Percentiles rank a stretch among this genome's conserved stretches.
Conservation (phyloP, 208 protist genomes). For the Wallacemonas sp. region DNA sequence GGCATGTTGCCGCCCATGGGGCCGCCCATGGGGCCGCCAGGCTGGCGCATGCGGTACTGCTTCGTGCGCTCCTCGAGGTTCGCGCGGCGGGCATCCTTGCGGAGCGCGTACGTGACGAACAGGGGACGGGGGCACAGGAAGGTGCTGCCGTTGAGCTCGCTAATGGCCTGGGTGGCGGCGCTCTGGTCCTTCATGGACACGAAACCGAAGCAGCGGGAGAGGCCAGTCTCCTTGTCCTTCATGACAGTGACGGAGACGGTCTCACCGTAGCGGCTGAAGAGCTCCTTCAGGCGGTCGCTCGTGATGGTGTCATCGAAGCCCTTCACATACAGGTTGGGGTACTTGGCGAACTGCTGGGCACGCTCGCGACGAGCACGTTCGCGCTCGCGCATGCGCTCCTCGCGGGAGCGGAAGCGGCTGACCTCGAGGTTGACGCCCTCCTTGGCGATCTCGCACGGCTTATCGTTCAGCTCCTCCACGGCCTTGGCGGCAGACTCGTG, state of each 20-base stretch:
- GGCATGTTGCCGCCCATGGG: constrained; percentile 55
- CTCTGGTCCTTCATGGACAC: constrained; percentile 96
- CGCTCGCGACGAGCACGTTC: constrained; percentile 90
- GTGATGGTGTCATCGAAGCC: constrained; percentile 97
- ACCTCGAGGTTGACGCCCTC: constrained; percentile 93
- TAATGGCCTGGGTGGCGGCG: constrained; percentile 95
- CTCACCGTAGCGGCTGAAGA: constrained; percentile 96
- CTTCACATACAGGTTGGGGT: constrained; percentile 99
- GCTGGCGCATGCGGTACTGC: constrained; percentile 77
- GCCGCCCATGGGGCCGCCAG: constrained; percentile 19
- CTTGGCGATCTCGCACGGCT: constrained; percentile 72
- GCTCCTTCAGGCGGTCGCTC: constrained; percentile 93
- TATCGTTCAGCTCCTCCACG: constrained; percentile 88
- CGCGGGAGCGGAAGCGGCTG: constrained; percentile 95
- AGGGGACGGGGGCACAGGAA: constrained; percentile 95
- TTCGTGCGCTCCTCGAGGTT: constrained; percentile 93
- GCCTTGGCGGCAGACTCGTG: constrained; percentile 92
- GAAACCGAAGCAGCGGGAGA: constrained; percentile 97
- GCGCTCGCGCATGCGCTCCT: constrained; percentile 91
- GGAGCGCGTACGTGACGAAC: constrained; percentile 97
- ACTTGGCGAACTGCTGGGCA: constrained; percentile 91
- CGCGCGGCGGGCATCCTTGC: constrained; percentile 95
- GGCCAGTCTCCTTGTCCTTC: constrained; percentile 91
- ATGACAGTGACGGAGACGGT: constrained; percentile 97
- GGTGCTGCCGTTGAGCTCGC: constrained; percentile 95